Percentiles rank a stretch among this genome's conserved stretches.
phyloP scores from a whole-genome alignment of 225 moss, liverwort and hornwort genomes.

The Marchantia paleacea region DNA sequence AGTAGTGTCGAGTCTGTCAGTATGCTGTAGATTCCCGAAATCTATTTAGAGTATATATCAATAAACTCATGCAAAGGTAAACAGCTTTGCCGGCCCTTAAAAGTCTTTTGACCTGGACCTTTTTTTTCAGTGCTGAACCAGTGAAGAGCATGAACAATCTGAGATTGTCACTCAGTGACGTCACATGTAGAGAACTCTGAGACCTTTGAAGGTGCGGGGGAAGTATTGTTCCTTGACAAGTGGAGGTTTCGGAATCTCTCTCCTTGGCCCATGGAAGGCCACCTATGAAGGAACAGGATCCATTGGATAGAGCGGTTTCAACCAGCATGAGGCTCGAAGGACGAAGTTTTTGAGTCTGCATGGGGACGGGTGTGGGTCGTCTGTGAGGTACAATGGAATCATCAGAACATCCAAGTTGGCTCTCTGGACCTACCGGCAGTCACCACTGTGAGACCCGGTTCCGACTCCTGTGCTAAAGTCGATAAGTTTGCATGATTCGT shows the following conservation, averaged over 20 bases:
- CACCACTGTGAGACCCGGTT: neutral
- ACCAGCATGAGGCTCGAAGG: neutral
- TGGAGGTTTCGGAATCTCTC: neutral
- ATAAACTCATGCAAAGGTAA: constrained; percentile 6
- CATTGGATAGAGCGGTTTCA: neutral
- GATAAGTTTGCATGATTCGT: neutral
- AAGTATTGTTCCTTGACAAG: neutral
- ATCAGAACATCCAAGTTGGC: neutral
- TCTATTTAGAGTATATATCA: neutral
- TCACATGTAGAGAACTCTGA: neutral
- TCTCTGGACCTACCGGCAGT: neutral
- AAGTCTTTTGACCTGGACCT: neutral
- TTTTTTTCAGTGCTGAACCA: neutral
- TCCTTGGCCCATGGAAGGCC: neutral
- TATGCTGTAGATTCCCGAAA: constrained; percentile 2
- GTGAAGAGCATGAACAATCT: neutral
- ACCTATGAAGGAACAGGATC: neutral
- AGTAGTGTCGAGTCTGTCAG: neutral
- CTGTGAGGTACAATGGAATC: neutral
- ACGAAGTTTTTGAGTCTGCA: neutral
- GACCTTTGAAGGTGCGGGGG: neutral
- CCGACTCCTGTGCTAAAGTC: neutral
- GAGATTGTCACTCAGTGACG: neutral
- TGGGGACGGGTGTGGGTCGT: neutral
- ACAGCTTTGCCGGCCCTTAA: neutral